A percentile compares a stretch with the other conserved stretches of the same genome.
Evolutionary conservation across 1,284 basidiomycete genomes (phyloP).

Genomic region (Cutaneotrichosporon arboriforme): DNA sequence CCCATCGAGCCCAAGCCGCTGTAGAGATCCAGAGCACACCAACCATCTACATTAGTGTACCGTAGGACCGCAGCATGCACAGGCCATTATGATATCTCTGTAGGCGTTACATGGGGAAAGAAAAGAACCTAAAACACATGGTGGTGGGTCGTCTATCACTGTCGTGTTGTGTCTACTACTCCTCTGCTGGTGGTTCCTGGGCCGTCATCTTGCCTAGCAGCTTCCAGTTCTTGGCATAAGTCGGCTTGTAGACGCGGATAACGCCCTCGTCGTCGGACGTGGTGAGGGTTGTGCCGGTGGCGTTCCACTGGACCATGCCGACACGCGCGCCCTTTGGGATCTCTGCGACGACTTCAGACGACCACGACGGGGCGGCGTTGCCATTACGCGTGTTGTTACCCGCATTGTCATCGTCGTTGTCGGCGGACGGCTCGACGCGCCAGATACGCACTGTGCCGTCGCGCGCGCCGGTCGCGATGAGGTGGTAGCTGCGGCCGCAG

Average conservation of each 20-base stretch:
- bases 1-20: neutral
- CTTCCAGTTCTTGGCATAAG: constrained; percentile 47
- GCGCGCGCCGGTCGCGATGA: constrained; percentile 77
- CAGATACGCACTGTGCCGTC: constrained; percentile 85
- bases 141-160: neutral
- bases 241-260: constrained; percentile 77
- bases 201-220: constrained; percentile 46
- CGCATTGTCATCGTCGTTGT: constrained; percentile 26
- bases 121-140: neutral
- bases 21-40: neutral
- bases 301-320: constrained; percentile 66
- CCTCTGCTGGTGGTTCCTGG: constrained; percentile 41
- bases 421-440: constrained; percentile 56
- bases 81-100: neutral
- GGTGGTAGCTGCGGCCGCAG: constrained; percentile 83
- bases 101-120: neutral
- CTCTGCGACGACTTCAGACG: constrained; percentile 67
- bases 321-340: constrained; percentile 76
- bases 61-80: no score
- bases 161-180: constrained; percentile 3
- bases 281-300: constrained; percentile 71
- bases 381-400: no score
- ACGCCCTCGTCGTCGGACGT: constrained; percentile 85
- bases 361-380: constrained; percentile 54
- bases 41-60: neutral